phyloP scores from a whole-genome alignment of 345 rosid genomes.

The Arabis alpina region DNA sequence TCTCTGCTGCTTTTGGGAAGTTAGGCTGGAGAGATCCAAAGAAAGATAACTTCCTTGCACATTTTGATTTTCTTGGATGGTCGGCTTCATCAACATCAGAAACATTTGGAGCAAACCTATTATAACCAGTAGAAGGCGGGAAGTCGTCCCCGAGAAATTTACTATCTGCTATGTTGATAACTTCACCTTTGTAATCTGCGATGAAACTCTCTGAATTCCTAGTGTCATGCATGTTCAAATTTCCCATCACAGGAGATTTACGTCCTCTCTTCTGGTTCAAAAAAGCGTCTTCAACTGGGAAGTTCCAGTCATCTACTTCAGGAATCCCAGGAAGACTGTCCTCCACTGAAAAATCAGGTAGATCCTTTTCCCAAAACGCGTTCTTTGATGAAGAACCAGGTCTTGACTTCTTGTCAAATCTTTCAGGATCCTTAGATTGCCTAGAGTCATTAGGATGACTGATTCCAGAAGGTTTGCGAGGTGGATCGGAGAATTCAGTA shows the following conservation, averaged over 20 bases:
- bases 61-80: slow-evolving; percentile 51
- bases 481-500: slow-evolving; percentile 44
- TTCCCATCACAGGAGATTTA: slow-evolving; percentile 36
- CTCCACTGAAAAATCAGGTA: slow-evolving; percentile 38
- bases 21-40: slow-evolving; percentile 42
- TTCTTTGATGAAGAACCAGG: slow-evolving; percentile 47
- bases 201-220: slow-evolving; percentile 42
- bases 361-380: slow-evolving; percentile 46
- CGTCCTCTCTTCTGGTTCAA: slow-evolving; percentile 44
- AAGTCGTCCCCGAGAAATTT: slow-evolving; percentile 44
- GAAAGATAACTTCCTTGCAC: slow-evolving; percentile 61
- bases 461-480: slow-evolving; percentile 41
- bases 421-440: slow-evolving; percentile 48
- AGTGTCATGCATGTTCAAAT: slow-evolving; percentile 41
- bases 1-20: slow-evolving; percentile 57
- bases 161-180: slow-evolving; percentile 51
- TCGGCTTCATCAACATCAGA: slow-evolving; percentile 53
- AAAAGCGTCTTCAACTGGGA: slow-evolving; percentile 39
- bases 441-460: slow-evolving; percentile 44
- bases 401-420: slow-evolving; percentile 40
- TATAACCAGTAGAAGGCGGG: slow-evolving; percentile 43
- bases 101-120: slow-evolving; percentile 43
- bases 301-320: slow-evolving; percentile 36
- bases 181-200: slow-evolving; percentile 61
- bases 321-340: slow-evolving; percentile 40